Evolutionary conservation across 176 grass and related monocot species (phyloP), one percentile per base, ranked within the genome.

Genomic region (Ananas comosus): DNA sequence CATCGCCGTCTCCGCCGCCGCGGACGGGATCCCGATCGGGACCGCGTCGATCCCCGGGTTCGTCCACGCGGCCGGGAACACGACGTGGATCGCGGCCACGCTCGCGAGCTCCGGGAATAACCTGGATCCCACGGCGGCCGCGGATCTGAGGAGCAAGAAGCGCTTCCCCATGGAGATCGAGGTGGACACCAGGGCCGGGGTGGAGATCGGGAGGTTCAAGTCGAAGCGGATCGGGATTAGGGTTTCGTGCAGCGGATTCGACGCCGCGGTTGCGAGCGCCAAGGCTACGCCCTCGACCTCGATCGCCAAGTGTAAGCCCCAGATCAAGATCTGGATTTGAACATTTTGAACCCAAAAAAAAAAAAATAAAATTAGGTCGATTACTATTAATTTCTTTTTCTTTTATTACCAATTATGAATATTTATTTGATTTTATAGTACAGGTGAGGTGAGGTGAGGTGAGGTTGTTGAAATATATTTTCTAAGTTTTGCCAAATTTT

Each of bases 281-380:
- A 78, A 70, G 49, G 64, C 65, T 10, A 50, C 76, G 47, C 79
- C 76, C 67, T 71, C 76, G 16, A 70, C 84, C 69, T 78, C 81
- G 49, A 83, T 82, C 66, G 86, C 76, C 13, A 91, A 85, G 81
- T 92, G 93, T 86, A 91, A 91, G 86, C 86, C 86, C 70, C 82
- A 80, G 10, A 83, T 92, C 49, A 96, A 96, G 86, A 83, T 92
- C 81, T 96, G 89, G 89, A 92, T 82, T 79, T 92, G 93, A 89
- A 85, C 93, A 51, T 79, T 92, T 86, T 96, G 84, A 87, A 42
- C 4, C 16, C 12, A 3, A 56, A 12, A 56, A 7, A 18, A 57
- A 23, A 23, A 23, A 23, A 23, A 23, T 23, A 23, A 23, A 57
- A 57, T 5, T 57, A 5, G 53, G 1, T 27, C 25, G 25, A 27